These are phyloP conservation scores for Penicillium concentricum DNA, from an alignment of 2,329 filamentous ascomycete species.

Conservation along the genomic window DNA sequence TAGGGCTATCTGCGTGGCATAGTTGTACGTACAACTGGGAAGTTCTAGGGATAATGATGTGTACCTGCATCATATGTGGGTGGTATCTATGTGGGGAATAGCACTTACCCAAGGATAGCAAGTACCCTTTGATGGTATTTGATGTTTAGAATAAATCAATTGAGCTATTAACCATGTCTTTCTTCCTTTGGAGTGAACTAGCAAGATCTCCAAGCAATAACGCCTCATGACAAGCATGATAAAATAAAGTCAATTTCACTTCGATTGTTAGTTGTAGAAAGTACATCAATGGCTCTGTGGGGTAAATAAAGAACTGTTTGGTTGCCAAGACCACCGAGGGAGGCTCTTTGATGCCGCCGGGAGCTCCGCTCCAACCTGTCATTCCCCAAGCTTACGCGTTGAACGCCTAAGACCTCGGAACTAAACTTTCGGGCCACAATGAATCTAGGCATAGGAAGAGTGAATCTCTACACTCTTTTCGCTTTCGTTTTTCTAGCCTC, in stretches of 20 bases:
- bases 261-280: neutral
- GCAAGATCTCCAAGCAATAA: neutral
- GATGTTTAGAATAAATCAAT: neutral
- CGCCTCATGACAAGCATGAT: too few species aligned
- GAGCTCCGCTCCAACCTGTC: slow-evolving; percentile 17
- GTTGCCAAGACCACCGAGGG: slow-evolving; percentile 21
- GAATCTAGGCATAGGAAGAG: slow-evolving; percentile 21
- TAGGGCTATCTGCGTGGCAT: slow-evolving; percentile 24
- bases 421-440: slow-evolving; percentile 25
- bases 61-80: neutral
- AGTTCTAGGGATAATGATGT: neutral
- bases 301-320: slow-evolving; percentile 3
- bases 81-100: neutral
- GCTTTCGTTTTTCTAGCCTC: slow-evolving; percentile 34
- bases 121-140: neutral
- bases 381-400: slow-evolving; percentile 18
- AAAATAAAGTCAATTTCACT: neutral
- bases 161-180: neutral
- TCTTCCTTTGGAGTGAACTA: neutral
- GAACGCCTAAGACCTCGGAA: slow-evolving; percentile 9
- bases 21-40: neutral
- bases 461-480: slow-evolving; percentile 25
- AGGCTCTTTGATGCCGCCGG: slow-evolving; percentile 15
- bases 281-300: slow-evolving; percentile 1
- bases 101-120: neutral